These are phyloP conservation scores for Mayamaea pseudoterrestris DNA, from an alignment of 108 stramenopile genomes.

Conservation along the genomic window DNA sequence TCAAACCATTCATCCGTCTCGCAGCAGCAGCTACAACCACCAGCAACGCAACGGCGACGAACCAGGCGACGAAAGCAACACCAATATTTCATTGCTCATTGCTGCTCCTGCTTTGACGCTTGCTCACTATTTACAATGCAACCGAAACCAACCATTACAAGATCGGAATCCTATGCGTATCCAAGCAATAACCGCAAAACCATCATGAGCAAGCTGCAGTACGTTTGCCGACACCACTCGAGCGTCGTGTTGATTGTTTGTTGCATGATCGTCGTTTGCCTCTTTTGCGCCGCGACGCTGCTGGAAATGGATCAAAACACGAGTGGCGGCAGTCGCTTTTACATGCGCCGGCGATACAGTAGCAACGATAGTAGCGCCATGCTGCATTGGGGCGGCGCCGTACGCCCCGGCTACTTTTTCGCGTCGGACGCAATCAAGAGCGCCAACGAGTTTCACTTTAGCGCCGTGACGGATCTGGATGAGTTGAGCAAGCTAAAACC, in stretches of 20 bases:
- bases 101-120: no score
- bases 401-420: conserved; percentile 60
- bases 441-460: conserved; percentile 58
- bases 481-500: conserved; percentile 42
- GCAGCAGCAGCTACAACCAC: no score
- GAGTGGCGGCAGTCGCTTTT: background rate
- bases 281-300: conserved; percentile 23
- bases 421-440: conserved; percentile 25
- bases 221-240: conserved; percentile 19
- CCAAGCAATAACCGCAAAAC: conserved; percentile 8
- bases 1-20: no score
- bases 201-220: conserved; percentile 20
- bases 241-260: conserved; percentile 19
- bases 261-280: conserved; percentile 20
- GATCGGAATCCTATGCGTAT: conserved; percentile 65
- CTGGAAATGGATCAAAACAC: conserved; percentile 9
- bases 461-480: conserved; percentile 81
- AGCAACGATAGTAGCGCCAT: background rate
- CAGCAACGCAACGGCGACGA: no score
- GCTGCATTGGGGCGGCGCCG: conserved; percentile 39
- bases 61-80: no score
- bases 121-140: no score
- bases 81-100: no score
- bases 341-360: background rate
- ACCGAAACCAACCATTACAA: conserved; percentile 1